Conservation (phyloP, 148 eudicot species). For the Vaccinium myrtillus region DNA sequence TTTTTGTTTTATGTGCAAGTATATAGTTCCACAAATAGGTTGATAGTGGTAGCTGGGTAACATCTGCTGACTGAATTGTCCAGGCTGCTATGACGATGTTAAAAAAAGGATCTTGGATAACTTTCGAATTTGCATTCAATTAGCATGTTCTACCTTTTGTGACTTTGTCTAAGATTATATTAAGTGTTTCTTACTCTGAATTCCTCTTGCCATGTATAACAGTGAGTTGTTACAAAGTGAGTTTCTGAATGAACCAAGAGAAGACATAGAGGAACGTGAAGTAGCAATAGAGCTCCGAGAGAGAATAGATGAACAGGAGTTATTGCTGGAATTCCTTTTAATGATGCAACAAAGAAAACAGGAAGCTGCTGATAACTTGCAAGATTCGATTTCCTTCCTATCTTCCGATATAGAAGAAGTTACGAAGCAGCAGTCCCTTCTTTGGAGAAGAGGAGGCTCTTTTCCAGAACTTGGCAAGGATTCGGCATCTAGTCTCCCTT, state of each 20-base stretch:
- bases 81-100: not conserved
- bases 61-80: not conserved
- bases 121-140: not conserved
- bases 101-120: not conserved
- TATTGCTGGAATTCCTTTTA: conserved; percentile 74
- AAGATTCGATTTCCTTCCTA: conserved; percentile 61
- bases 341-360: conserved; percentile 66
- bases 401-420: conserved; percentile 86
- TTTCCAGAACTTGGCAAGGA: conserved; percentile 32
- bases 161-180: not conserved
- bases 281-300: conserved; percentile 78
- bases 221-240: conserved; percentile 92
- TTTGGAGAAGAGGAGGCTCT: conserved; percentile 43
- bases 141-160: conserved; percentile 8
- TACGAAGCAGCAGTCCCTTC: conserved; percentile 44
- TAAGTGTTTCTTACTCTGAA: not conserved
- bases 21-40: not conserved
- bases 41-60: not conserved
- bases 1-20: not conserved
- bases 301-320: conserved; percentile 81
- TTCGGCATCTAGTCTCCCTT: conserved; percentile 35
- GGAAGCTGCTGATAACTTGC: conserved; percentile 66
- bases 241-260: conserved; percentile 75
- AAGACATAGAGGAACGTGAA: conserved; percentile 72
- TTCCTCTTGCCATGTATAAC: conserved; percentile 17